Evolutionary conservation across 2,329 filamentous ascomycete species (phyloP).

Genomic region (Epichloe glyceriae): DNA sequence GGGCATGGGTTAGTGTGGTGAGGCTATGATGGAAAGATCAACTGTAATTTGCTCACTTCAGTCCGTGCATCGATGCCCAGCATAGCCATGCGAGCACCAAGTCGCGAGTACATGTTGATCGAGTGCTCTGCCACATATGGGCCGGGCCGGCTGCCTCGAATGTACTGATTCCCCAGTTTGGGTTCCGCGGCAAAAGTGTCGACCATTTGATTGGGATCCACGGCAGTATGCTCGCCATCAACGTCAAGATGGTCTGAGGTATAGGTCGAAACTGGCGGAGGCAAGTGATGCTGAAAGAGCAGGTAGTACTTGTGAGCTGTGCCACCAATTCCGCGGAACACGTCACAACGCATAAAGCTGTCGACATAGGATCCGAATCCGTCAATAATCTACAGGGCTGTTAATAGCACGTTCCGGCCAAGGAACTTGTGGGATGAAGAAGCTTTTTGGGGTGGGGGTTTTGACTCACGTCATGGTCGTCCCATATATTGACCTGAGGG

Average conservation of each 20-base stretch:
- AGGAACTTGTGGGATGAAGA: neutral
- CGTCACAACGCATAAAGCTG: constrained; percentile 82
- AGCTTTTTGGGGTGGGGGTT: neutral
- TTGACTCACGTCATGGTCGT: constrained; percentile 70
- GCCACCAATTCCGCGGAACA: constrained; percentile 84
- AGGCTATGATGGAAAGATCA: neutral
- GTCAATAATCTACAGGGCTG: constrained; percentile 59
- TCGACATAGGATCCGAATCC: constrained; percentile 91
- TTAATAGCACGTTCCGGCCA: neutral
- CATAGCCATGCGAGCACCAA: constrained; percentile 74
- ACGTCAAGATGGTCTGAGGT: constrained; percentile 41
- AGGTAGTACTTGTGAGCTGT: constrained; percentile 97
- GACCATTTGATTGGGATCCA: constrained; percentile 60
- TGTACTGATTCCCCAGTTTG: constrained; percentile 57
- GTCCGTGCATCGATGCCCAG: constrained; percentile 86
- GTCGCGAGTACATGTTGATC: constrained; percentile 70
- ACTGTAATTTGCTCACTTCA: constrained; percentile 39
- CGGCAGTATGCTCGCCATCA: constrained; percentile 29
- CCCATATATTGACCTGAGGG: constrained; percentile 94
- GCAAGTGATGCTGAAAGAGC: constrained; percentile 89
- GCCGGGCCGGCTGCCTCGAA: constrained; percentile 62
- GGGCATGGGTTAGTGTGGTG: neutral
- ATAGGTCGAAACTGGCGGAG: constrained; percentile 74
- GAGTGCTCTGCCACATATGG: constrained; percentile 86
- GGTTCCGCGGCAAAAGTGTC: constrained; percentile 55